Evolutionary conservation across 208 protist genomes (phyloP), one percentile per base, ranked within the genome.

Genomic region (Wallacemonas sp.): DNA sequence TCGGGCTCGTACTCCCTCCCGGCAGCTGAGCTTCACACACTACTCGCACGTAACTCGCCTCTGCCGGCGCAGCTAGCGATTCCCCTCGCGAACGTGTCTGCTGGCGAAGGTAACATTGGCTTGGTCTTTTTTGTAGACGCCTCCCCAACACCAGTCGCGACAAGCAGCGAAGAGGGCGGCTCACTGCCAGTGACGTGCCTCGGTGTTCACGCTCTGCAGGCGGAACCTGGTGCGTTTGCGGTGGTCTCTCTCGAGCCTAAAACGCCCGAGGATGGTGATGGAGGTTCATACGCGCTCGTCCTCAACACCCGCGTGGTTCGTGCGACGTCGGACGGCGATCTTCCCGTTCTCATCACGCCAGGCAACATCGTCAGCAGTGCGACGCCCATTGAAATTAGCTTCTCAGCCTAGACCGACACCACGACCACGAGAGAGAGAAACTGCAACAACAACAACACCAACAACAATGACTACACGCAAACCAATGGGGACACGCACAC

Each of bases 31-130:
- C 72, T 87, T 23, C 46, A 60, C 54, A 67, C 78, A 33, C 57
- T 90, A n/a, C 72, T 87, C 65, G 39, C 75, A 9, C 52, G 44
- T 26, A 67, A 80, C 30, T 74, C 71, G 17, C 57, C 73, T 2
- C 63, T 90, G 39, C 83, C 83, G 1, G 63, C 72, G n/a, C 83
- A 80, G 39, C 72, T 85, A 34, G 65, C 78, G 26, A 70, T 87
- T 23, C 83, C 80, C 12, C 64, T 72, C 60, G 41, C 65, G 16
- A 64, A 66, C 65, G 2, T 63, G n/a, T 52, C 58, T 2, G 36
- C 39, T 29, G 52, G 30, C 3, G 30, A 58, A 21, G 52, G 32
- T 24, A 21, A 41, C 14, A 30, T 39, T 6, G 52, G 52, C 16
- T 29, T 58, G 5, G n/a, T 58, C 52, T 58, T 58, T 29, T 58